Base-by-base conservation (phyloP, 1,284 basidiomycete genomes). In the Moesziomyces parantarcticus region DNA sequence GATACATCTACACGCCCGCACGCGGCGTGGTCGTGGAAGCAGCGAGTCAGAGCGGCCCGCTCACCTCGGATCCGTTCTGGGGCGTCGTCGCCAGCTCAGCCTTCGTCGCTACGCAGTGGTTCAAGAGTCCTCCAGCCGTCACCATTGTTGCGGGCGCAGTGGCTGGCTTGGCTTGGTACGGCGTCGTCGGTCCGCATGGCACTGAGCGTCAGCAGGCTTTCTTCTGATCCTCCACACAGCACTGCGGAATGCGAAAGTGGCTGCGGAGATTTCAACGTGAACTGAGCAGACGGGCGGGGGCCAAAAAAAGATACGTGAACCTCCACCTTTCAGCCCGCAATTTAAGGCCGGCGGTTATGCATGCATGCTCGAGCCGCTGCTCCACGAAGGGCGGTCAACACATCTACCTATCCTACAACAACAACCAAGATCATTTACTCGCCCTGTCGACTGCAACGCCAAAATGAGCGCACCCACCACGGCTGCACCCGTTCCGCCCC, bases 61-160 rank as follows among this genome's bases (percentile, higher is more conserved):
- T 87, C 3, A 85, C 84, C 0, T 65, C 78, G 16, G 85, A 86
- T 59, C 86, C 86, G 1, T 87, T 85, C 76, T 87, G 86, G 86
- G 85, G 85, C 10, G 85, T 86, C 2, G 84, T 86, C 1, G 84
- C 81, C 2, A 79, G 81, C 13, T 74, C 65, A 5, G 71, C 70
- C 0, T 76, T 74, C 39, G 66, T 74, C 2, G 69, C 68, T 7
- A 59, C 67, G 3, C 73, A 82, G 49, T 84, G 79, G 75, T 86
- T 85, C 75, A 74, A 70, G 40, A 63, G 81, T 9, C 85, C 85
- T 3, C 83, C 86, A 16, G 83, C 85, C 29, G 50, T 84, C 11
- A 78, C 81, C 20, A 84, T 87, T 44, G 48, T 83, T 1, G 79
- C 76, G 0, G 86, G 86, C 7, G 86, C 82, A 0, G 50, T 85